Base-by-base conservation (phyloP, 495 filamentous ascomycete genomes). In the Hypomontagnella submonticulosa region DNA sequence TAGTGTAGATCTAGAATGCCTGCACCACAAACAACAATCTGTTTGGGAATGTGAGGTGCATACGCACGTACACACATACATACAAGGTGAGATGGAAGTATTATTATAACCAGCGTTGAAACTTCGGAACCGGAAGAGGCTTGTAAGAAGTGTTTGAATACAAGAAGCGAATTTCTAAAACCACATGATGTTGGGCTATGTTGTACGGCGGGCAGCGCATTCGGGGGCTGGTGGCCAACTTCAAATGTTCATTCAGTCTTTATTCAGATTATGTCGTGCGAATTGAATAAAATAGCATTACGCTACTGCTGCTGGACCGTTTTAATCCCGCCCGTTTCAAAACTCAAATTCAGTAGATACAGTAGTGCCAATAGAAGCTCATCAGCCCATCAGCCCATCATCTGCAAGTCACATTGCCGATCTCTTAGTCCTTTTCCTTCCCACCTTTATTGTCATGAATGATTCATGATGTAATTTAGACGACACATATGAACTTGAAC, bases 341-440 rank as follows among this genome's bases (percentile, higher is more conserved):
- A 66, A 61, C 18, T 52, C n/a, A 52, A 57, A 47, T 41, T 36
- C 18, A 46, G 38, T 48, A n/a, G 7, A 19, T 32, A 33, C 19
- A 43, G 56, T 51, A 51, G 33, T 4, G 36, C 58, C 55, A 68
- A 68, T 60, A 23, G 30, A 41, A 55, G 12, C 8, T 20, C 48
- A 54, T 32, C 11, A 50, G 42, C 8, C 33, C 48, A 54, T 32
- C 11, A 50, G 42, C 48, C 65, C 59, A 55, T 53, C 43, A 57
- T 50, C 59, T 60, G 66, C 59, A 51, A 63, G 66, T 63, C 66
- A 63, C 66, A 61, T 63, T 69, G 66, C 43, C 43, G 60, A 63
- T 63, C 60, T 52, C 34, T 41, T 47, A 48, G 33, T 59, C 48
- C 48, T 60, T 44, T 48, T 12, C 32, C 23, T 27, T 64, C 48